Evolutionary conservation across 768 basidiomycete genomes (phyloP), one percentile per base, ranked within the genome.

Genomic region (Hortiboletus campestris): DNA sequence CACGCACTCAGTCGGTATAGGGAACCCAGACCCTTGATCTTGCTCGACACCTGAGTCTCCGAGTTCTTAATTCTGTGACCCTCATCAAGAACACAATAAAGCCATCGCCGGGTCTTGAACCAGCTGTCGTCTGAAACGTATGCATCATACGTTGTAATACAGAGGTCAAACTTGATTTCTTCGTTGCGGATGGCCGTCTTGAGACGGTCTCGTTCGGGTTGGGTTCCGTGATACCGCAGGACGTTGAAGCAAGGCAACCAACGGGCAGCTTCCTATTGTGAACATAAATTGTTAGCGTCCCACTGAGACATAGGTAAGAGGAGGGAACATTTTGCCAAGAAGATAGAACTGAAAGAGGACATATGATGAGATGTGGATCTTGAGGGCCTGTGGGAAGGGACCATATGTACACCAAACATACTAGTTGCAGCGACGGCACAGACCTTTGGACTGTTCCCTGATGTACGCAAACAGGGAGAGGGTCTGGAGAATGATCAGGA

Each of bases 21-120:
- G 17, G 83, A 76, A 16, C 81, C 78, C n/a, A 84, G 46, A 35
- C 82, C 79, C 50, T 82, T 81, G 13, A 87, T 63, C 46, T 81
- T 84, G 52, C 71, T 63, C 2, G 83, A 70, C 8, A 85, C 59
- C 25, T 79, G 77, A 22, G 82, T 82, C 35, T 81, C 82, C 11
- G 81, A 71, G 58, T 88, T 88, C 73, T 89, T 89, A 72, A 90
- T 86, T 62, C 78, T 80, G 70, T 90, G 88, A 6, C 84, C 84
- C 64, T 86, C 84, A 57, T 86, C 84, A 13, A 86, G 76, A 7
- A 84, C 82, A 56, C 80, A 79, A 53, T 83, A 84, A 22, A 67
- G 78, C 82, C 77, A 89, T 46, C 73, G 79, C 17, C 72, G 76
- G 45, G 70, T 76, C 73, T 83, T 89, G 75, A 86, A 80, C 84